Evolutionary conservation across 441 rosid genomes (phyloP), one percentile per base, ranked within the genome.

Genomic region (Raphanus hybrid): DNA sequence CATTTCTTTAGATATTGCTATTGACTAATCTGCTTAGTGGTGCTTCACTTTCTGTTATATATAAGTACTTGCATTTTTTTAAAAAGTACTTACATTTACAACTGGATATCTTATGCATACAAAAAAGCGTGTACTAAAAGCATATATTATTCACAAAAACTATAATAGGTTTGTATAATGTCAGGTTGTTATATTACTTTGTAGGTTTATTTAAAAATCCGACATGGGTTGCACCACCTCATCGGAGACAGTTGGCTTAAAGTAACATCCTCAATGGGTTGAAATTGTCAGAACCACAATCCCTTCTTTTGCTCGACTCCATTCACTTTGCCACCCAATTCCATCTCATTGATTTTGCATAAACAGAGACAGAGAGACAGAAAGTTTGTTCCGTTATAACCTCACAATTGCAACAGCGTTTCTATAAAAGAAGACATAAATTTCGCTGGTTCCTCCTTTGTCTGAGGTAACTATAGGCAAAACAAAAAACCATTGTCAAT

Each of bases 231-330:
- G 77, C 83, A 80, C 83, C 74, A 80, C 54, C 77, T 71, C 70
- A 67, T 6, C 39, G 39, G 29, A 61, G 76, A 80, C 77, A 75
- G 80, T 71, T 80, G 80, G 73, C 77, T 78, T 80, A 70, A 80
- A 70, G 72, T 58, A 75, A 69, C 11, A 26, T 66, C 69, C 29
- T 48, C 16, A 8, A 66, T 54, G 80, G 67, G 16, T 70, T 82
- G 89, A 89, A 86, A 77, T 74, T 60, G 89, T 87, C 85, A 88
- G 76, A 67, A 73, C 66, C 69, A 43, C 81, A 73, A 72, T 6
- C 76, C 90, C 95, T 86, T 68, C 5, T 81, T 87, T 90, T 58
- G 64, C 92, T 89, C 90, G 69, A 83, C 72, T 73, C 86, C 83
- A 64, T 77, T 65, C 75, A 69, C 71, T 78, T 65, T 73, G 65